Percentiles rank a stretch among this genome's conserved stretches.
These are phyloP conservation scores for Monosporascus sp. DNA, from an alignment of 2,329 filamentous ascomycete species.

Conservation along the genomic window DNA sequence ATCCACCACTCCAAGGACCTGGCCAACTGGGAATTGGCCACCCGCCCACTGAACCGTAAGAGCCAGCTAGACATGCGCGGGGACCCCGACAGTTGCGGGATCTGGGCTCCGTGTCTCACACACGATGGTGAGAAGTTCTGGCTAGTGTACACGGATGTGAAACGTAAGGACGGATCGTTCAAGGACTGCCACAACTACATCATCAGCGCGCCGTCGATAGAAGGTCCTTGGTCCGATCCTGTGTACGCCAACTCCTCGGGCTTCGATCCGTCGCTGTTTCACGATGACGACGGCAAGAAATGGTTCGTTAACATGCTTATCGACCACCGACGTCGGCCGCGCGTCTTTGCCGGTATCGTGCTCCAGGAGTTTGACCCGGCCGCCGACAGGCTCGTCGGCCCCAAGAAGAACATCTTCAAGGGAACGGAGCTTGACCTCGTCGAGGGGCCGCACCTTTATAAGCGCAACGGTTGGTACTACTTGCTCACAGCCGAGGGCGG, in stretches of 20 bases:
- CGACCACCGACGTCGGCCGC: conserved; percentile 46
- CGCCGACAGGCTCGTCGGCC: conserved; percentile 46
- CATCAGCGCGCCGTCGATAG: conserved; percentile 45
- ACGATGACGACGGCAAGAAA: conserved; percentile 50
- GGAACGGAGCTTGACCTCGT: conserved; percentile 51
- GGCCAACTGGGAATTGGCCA: conserved; percentile 45
- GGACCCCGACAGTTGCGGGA: conserved; percentile 53
- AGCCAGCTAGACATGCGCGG: conserved; percentile 52
- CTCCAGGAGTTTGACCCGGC: conserved; percentile 52
- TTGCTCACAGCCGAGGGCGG: conserved; percentile 56
- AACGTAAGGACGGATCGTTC: conserved; percentile 61
- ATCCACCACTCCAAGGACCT: conserved; percentile 50
- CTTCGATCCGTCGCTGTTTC: conserved; percentile 57
- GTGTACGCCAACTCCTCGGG: conserved; percentile 55
- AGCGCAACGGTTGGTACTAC: conserved; percentile 54
- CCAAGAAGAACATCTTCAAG: conserved; percentile 47
- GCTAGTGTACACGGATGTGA: conserved; percentile 62
- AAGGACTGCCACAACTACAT: conserved; percentile 63
- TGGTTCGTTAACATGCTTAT: conserved; percentile 55
- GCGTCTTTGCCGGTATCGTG: conserved; percentile 50
- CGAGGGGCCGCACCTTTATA: conserved; percentile 56
- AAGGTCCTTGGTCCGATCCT: conserved; percentile 59
- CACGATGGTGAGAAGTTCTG: conserved; percentile 57
- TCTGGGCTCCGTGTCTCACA: conserved; percentile 62
- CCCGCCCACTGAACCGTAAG: conserved; percentile 43